A percentile compares a stretch with the other conserved stretches of the same genome.
These are phyloP conservation scores for Elaphomyces granulatus DNA, from an alignment of 495 filamentous ascomycete genomes.

Conservation along the genomic window DNA sequence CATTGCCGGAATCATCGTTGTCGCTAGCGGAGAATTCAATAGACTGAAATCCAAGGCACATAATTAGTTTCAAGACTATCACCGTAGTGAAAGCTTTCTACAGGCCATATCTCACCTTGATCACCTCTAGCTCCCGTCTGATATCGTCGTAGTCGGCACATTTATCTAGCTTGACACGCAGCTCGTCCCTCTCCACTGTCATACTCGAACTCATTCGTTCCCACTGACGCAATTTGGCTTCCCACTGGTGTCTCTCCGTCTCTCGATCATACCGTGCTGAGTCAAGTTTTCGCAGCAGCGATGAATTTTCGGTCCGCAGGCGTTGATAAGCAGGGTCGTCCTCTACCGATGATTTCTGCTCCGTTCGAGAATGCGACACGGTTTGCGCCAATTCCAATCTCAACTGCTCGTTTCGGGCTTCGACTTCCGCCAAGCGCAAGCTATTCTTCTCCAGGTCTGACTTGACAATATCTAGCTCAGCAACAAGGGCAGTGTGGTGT, in stretches of 20 bases:
- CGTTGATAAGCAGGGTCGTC: slow-evolving; percentile 81
- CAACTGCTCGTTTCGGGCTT: slow-evolving; percentile 88
- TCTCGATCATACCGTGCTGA: slow-evolving; percentile 69
- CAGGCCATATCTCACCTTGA: slow-evolving; percentile 43
- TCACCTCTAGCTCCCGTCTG: slow-evolving; percentile 85
- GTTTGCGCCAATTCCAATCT: slow-evolving; percentile 80
- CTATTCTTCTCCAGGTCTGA: slow-evolving; percentile 86
- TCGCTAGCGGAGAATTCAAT: slow-evolving; percentile 91
- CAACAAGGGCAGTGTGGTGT: slow-evolving; percentile 53
- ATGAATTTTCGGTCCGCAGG: slow-evolving; percentile 81
- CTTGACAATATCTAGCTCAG: slow-evolving; percentile 84
- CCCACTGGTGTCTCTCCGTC: slow-evolving; percentile 54
- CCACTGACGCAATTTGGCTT: slow-evolving; percentile 45
- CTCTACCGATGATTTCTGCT: slow-evolving; percentile 44
- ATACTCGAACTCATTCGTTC: slow-evolving; percentile 35
- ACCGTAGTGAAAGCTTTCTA: neutral
- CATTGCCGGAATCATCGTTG: slow-evolving; percentile 47
- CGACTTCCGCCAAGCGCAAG: slow-evolving; percentile 73
- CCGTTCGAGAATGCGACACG: slow-evolving; percentile 54
- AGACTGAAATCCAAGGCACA: slow-evolving; percentile 46
- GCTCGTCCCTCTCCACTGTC: slow-evolving; percentile 55
- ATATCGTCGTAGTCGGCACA: slow-evolving; percentile 94
- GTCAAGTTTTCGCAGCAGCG: slow-evolving; percentile 75
- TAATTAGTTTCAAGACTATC: slow-evolving; percentile 4
- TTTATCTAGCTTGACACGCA: slow-evolving; percentile 69